Evolutionary conservation across 139 green algal species (phyloP), one percentile per base, ranked within the genome.

Genomic region (Picochlorum sp.): DNA sequence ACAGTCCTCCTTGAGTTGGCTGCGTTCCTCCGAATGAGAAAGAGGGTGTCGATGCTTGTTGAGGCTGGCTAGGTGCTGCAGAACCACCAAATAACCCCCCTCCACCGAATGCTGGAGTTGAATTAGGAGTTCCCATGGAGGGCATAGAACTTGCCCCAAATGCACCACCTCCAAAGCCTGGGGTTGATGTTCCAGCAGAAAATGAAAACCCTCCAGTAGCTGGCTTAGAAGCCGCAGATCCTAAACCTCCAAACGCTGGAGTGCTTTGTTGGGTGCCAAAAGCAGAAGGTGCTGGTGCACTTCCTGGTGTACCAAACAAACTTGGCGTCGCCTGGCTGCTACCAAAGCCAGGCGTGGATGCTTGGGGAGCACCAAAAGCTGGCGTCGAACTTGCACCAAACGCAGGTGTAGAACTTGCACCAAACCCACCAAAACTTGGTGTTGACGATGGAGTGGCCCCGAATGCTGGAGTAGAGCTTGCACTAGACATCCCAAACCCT

Each of bases 401-500:
- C 6, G 49, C 41, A 20, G 59, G 38, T 3, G 37, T 62, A 28
- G 61, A 60, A 32, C 15, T 37, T 10, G 61, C 44, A n/a, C 61
- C 61, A 49, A 47, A 47, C 1, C 34, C 28, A 34, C 37, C 34
- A 57, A 57, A 57, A 21, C 23, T 28, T 6, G 65, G 65, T 10
- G 58, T 47, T 18, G 11, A 20, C 24, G 16, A 24, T 47, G 68
- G 47, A 4, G 65, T 16, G 2, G 49, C 49, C 2, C 72, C 70
- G 46, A 82, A 82, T 16, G 59, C 46, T n/a, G 61, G 20, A 10
- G 74, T 56, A 15, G 74, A 61, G 16, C 74, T 26, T 20, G 68
- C 49, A 11, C 77, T 81, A 77, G 87, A 87, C 11, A 18, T 16
- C 68, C 68, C 20, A 74, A 66, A 11, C 51, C 16, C 14, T 26